Base-by-base conservation (phyloP, 305 asterid species). In the Andrographis paniculata region DNA sequence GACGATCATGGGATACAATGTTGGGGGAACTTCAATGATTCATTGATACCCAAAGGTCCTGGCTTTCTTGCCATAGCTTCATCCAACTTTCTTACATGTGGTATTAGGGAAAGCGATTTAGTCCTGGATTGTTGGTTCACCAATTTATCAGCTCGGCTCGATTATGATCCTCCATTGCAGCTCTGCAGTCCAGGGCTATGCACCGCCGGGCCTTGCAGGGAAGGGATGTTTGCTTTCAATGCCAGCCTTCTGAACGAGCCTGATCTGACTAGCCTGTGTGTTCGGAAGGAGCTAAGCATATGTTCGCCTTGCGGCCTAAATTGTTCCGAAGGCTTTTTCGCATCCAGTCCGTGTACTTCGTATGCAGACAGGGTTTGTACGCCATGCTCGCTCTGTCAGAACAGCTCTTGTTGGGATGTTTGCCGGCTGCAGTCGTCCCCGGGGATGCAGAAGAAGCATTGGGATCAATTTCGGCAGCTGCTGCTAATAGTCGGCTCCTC, bases 131-230 rank as follows among this genome's bases (percentile, higher is more conserved):
- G 99, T 55, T 91, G 95, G 95, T 86, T 72, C 42, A 47, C 88
- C 0, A 67, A 68, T 42, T 52, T 65, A 5, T 63, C 74, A 1
- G 63, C 79, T 1, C 62, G 67, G 9, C 47, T 41, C 3, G 61
- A 64, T 59, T 80, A 76, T 52, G 89, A 80, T 65, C 99, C 99
- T 30, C 99, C 99, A 0, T 51, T 91, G 81, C 81, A 91, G 89
- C 56, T 91, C 46, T 91, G 95, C 52, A 91, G 96, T 54, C 99
- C 99, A 0, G 96, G 99, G 0, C 64, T 86, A 19, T 91, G 99
- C 58, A 64, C 61, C 8, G 66, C 93, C 3, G 70, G 64, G 30
- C 18, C 60, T 5, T 91, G 99, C 17, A 69, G 78, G 0, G 76
- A 68, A 37, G 82, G 79, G 21, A 73, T 61, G 75, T 91, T 86